These are phyloP conservation scores for Podospora comata DNA, from an alignment of 495 filamentous ascomycete genomes.

Conservation along the genomic window DNA sequence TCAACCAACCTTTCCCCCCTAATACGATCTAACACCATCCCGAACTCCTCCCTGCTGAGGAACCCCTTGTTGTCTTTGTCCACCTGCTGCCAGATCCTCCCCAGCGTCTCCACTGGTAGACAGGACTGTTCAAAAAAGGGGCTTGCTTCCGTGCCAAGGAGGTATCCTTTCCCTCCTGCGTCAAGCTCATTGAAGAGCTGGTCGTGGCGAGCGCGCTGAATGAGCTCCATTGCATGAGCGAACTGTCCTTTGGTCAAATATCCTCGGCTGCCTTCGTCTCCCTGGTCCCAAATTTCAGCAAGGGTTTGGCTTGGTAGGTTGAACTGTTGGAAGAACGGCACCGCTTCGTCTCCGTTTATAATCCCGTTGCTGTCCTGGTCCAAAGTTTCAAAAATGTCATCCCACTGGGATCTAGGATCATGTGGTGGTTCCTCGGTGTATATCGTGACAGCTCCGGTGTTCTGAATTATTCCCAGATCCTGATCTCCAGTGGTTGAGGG, in stretches of 20 bases:
- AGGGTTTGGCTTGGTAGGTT: background rate
- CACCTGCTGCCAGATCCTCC: conserved; percentile 1
- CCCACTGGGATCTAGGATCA: background rate
- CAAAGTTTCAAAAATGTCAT: background rate
- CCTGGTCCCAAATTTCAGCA: background rate
- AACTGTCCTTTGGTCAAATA: background rate
- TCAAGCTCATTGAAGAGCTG: background rate
- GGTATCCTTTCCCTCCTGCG: background rate
- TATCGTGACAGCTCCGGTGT: background rate
- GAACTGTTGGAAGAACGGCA: background rate
- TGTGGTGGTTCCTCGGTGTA: background rate
- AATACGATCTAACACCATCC: background rate
- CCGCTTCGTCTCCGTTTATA: background rate
- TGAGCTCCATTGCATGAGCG: background rate
- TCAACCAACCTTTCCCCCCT: background rate
- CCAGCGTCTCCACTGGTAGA: background rate
- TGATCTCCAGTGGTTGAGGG: background rate
- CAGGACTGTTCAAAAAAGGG: background rate
- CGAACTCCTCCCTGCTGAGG: background rate
- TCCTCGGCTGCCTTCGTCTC: background rate
- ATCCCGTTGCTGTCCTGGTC: background rate
- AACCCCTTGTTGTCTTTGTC: background rate
- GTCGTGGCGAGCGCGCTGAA: background rate
- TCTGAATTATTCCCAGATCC: background rate
- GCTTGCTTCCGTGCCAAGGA: background rate